A percentile compares a stretch with the other conserved stretches of the same genome.
Evolutionary conservation across 768 basidiomycete species (phyloP).

Genomic region (Lentinula boryana): DNA sequence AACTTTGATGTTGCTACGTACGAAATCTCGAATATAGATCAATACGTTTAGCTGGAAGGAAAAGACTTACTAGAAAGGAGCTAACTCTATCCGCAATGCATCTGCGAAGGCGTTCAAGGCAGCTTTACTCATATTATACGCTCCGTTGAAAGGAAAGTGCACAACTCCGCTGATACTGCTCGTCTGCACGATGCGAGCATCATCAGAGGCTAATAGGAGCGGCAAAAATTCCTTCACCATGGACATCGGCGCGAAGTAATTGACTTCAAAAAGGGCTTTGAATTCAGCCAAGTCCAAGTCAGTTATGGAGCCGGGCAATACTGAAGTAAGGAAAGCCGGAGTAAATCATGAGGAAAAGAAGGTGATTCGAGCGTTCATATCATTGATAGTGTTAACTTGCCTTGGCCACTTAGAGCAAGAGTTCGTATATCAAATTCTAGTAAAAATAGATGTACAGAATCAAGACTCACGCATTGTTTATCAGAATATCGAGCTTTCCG

Average conservation of each 20-base stretch:
- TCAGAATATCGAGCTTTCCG: slow-evolving; percentile 22
- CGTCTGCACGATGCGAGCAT: slow-evolving; percentile 23
- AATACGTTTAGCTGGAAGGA: neutral
- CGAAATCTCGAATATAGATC: neutral
- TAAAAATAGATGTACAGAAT: too few relatives aligned
- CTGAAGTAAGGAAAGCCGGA: slow-evolving; percentile 3
- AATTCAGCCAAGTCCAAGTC: slow-evolving; percentile 19
- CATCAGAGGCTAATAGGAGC: slow-evolving; percentile 19
- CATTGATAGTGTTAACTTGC: neutral
- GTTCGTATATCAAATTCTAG: too few relatives aligned
- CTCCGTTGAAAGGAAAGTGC: slow-evolving; percentile 21
- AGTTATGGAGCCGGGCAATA: slow-evolving; percentile 15
- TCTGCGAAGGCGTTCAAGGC: slow-evolving; percentile 24
- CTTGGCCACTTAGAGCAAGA: neutral
- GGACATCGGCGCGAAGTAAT: slow-evolving; percentile 24
- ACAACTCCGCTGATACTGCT: slow-evolving; percentile 22
- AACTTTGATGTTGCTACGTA: neutral
- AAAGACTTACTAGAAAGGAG: slow-evolving; percentile 22
- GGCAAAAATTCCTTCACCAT: slow-evolving; percentile 25
- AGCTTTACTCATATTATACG: slow-evolving; percentile 26
- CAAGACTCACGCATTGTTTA: slow-evolving; percentile 21
- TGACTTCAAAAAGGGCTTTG: slow-evolving; percentile 22
- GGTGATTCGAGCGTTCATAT: too few relatives aligned
- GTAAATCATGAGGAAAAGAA: too few relatives aligned
- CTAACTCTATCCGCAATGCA: slow-evolving; percentile 25